Conservation (phyloP, 2,329 filamentous ascomycete species). For the Pezicula rhizophila region DNA sequence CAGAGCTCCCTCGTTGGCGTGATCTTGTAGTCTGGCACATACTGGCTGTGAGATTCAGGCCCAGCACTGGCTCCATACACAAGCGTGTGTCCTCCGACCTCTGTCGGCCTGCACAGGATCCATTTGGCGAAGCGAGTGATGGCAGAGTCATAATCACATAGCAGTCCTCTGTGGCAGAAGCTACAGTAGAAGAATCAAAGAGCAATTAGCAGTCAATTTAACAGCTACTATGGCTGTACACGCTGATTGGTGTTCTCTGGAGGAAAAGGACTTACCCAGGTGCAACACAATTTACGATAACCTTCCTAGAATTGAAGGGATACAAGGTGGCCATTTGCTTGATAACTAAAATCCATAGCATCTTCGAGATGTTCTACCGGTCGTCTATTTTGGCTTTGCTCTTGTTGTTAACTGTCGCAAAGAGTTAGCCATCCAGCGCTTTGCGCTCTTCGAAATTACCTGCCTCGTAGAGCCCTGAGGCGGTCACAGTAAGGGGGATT, state of each 20-base stretch:
- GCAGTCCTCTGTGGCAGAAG: constrained; percentile 3
- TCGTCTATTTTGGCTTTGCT: constrained; percentile 2
- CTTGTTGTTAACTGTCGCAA: constrained; percentile 7
- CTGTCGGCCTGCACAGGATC: constrained; percentile 28
- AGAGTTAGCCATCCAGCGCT: constrained; percentile 6
- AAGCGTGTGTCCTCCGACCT: constrained; percentile 39
- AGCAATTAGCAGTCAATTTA: too few species aligned
- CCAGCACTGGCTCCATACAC: constrained; percentile 32
- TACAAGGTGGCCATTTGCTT: constrained; percentile 1
- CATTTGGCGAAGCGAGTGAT: constrained; percentile 22
- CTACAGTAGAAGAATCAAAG: background rate
- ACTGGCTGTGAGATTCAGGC: constrained; percentile 39
- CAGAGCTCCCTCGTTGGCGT: constrained; percentile 15
- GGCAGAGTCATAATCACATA: background rate
- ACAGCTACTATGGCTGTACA: too few species aligned
- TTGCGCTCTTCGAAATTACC: constrained; percentile 11
- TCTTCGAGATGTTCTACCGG: constrained; percentile 8
- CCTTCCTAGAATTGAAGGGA: too few species aligned
- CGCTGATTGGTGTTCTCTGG: too few species aligned
- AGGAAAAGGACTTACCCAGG: too few species aligned
- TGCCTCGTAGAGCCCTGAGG: constrained; percentile 8
- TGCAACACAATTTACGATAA: too few species aligned
- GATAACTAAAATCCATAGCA: constrained; percentile 6
- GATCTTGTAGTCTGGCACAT: constrained; percentile 32
- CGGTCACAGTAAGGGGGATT: constrained; percentile 6